phyloP scores from a whole-genome alignment of 805 yeast genomes.

The Lachancea meyersii region DNA sequence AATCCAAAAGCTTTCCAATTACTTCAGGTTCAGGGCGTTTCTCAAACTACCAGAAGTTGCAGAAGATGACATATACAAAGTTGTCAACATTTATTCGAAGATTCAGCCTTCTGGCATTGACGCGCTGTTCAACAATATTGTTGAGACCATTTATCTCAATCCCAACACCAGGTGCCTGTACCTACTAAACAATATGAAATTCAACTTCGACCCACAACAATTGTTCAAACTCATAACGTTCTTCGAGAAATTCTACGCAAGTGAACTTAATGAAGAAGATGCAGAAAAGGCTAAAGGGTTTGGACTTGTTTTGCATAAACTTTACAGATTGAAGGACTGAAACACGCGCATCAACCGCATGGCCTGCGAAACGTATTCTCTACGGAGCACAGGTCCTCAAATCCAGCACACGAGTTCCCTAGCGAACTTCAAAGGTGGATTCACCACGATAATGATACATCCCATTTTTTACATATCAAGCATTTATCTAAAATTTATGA shows the following conservation, averaged over 20 bases:
- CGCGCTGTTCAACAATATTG: slow-evolving; percentile 27
- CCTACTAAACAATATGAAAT: slow-evolving; percentile 17
- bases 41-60: slow-evolving; percentile 19
- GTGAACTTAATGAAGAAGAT: slow-evolving; percentile 14
- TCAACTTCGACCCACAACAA: slow-evolving; percentile 15
- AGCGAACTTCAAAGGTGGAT: not conserved
- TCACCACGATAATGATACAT: slow-evolving; percentile 1
- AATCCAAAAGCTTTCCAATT: slow-evolving; percentile 20
- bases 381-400: not conserved
- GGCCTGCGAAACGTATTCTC: not conserved
- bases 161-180: slow-evolving; percentile 16
- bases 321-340: slow-evolving; percentile 1
- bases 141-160: slow-evolving; percentile 27
- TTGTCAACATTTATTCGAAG: slow-evolving; percentile 22
- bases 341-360: not conserved
- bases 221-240: slow-evolving; percentile 11
- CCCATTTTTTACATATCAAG: slow-evolving; percentile 3
- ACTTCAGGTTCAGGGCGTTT: slow-evolving; percentile 24
- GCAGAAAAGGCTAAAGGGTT: slow-evolving; percentile 17
- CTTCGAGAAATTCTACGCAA: slow-evolving; percentile 12
- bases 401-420: not conserved
- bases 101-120: slow-evolving; percentile 19
- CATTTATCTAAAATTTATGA: slow-evolving; percentile 7
- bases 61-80: slow-evolving; percentile 15
- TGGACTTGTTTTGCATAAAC: slow-evolving; percentile 9